A percentile compares a stretch with the other conserved stretches of the same genome.
phyloP scores from a whole-genome alignment of 345 rosid species.

The Excoecaria agallocha region DNA sequence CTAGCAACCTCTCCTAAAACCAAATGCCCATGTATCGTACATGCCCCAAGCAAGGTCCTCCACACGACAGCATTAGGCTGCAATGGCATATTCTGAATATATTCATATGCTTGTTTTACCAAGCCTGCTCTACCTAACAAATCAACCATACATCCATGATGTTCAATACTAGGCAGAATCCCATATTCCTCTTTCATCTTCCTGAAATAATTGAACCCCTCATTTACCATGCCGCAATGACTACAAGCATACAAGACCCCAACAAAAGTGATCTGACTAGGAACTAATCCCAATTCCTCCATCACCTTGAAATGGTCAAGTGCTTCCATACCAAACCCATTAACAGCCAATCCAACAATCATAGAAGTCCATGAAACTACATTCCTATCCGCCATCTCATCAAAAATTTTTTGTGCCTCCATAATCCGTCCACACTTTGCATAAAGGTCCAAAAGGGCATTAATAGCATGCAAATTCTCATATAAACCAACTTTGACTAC shows the following conservation, averaged over 20 bases:
- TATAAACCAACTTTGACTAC: slow-evolving; percentile 51
- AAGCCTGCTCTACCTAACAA: slow-evolving; percentile 76
- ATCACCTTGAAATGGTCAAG: slow-evolving; percentile 51
- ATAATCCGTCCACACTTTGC: slow-evolving; percentile 60
- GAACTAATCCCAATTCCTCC: slow-evolving; percentile 49
- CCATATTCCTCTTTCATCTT: slow-evolving; percentile 63
- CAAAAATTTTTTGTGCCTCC: slow-evolving; percentile 54
- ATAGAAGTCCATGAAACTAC: slow-evolving; percentile 77
- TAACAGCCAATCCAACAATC: slow-evolving; percentile 80
- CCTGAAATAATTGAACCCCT: slow-evolving; percentile 61
- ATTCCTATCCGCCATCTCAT: slow-evolving; percentile 56
- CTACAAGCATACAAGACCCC: slow-evolving; percentile 87
- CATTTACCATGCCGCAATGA: slow-evolving; percentile 80
- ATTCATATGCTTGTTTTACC: slow-evolving; percentile 57
- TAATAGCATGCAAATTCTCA: slow-evolving; percentile 47
- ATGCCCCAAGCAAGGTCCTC: slow-evolving; percentile 75
- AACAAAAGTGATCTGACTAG: slow-evolving; percentile 67
- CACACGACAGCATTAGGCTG: slow-evolving; percentile 74
- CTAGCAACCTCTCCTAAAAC: slow-evolving; percentile 63
- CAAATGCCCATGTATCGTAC: slow-evolving; percentile 58
- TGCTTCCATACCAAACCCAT: slow-evolving; percentile 80
- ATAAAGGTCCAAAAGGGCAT: slow-evolving; percentile 75
- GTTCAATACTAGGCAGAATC: slow-evolving; percentile 72
- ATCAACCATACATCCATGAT: slow-evolving; percentile 88
- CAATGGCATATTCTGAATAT: slow-evolving; percentile 53